Base-by-base conservation (phyloP, 2,329 filamentous ascomycete species). In the Incumbomyces lentus region DNA sequence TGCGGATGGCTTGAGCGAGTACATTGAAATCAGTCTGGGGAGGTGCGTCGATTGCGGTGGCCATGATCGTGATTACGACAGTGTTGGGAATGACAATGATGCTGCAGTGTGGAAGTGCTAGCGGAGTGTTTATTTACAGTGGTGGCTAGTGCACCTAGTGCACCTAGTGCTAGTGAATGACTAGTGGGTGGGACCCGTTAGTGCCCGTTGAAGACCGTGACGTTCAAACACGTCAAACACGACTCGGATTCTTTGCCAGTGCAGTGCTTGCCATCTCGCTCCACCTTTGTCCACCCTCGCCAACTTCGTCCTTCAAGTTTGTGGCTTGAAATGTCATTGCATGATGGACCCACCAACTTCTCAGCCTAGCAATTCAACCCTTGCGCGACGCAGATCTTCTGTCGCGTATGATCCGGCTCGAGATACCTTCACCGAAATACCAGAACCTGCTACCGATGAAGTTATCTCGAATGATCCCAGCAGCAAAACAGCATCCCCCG, bases 361-460 rank as follows among this genome's bases (percentile, higher is more conserved):
- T 22, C 22, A 12, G 38, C 8, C 40, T 8, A 26, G 19, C 12
- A 2, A 40, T 13, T 31, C 40, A 33, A 26, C 30, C 4, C 31
- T 51, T 26, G 36, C 41, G 14, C 47, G 55, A 46, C 49, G 55
- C 39, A 47, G 54, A 10, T 58, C 55, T 8, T 58, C 55, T 5
- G 46, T 56, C 22, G 55, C 55, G 14, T 64, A 64, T 47, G 61
- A 64, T 49, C 61, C 61, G 43, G 61, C 61, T 26, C 52, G 61
- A 50, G 61, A 64, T 49, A 59, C 52, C 31, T 64, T 60, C 53
- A 59, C 55, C 32, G 51, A 53, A 29, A 49, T 59, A 7, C 56
- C 55, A 40, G 55, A 59, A 19, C 50, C 52, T 2, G 47, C 51
- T 42, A 48, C 52, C 13, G 52, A 57, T 35, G 42, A 55, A 30